These are phyloP conservation scores for Pseudognaphalium luteoalbum DNA, from an alignment of 129 eudicot genomes.

Conservation along the genomic window DNA sequence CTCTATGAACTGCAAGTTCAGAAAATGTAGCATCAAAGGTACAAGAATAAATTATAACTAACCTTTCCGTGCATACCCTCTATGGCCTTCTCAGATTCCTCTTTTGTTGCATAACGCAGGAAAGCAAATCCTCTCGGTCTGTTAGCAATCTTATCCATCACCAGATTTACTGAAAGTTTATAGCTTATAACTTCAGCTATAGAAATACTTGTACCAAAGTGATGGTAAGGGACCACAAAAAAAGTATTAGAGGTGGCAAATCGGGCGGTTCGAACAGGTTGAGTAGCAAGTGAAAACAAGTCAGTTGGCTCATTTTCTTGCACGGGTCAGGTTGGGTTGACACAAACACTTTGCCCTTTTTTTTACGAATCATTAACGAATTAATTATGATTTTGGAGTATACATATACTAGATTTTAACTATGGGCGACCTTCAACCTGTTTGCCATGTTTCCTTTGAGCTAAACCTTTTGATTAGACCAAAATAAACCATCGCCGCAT, in stretches of 20 bases:
- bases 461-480: not conserved
- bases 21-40: not conserved
- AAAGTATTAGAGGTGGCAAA: slow-evolving; percentile 1
- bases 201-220: not conserved
- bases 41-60: slow-evolving; percentile 8
- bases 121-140: slow-evolving; percentile 97
- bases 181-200: slow-evolving; percentile 3
- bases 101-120: slow-evolving; percentile 76
- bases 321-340: not conserved
- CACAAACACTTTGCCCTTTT: not conserved
- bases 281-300: not conserved
- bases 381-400: not conserved
- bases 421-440: not conserved
- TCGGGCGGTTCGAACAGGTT: not conserved
- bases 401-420: not conserved
- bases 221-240: not conserved
- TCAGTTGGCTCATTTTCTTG: not conserved
- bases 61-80: slow-evolving; percentile 99
- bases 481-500: not conserved
- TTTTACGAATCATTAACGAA: not conserved
- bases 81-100: slow-evolving; percentile 83
- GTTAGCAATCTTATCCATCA: slow-evolving; percentile 90
- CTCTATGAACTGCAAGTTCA: not conserved
- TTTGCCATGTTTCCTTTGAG: not conserved
- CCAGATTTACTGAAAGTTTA: slow-evolving; percentile 70